Base-by-base conservation (phyloP, 176 grass and related monocot species). In the Alopecurus myosuroides region DNA sequence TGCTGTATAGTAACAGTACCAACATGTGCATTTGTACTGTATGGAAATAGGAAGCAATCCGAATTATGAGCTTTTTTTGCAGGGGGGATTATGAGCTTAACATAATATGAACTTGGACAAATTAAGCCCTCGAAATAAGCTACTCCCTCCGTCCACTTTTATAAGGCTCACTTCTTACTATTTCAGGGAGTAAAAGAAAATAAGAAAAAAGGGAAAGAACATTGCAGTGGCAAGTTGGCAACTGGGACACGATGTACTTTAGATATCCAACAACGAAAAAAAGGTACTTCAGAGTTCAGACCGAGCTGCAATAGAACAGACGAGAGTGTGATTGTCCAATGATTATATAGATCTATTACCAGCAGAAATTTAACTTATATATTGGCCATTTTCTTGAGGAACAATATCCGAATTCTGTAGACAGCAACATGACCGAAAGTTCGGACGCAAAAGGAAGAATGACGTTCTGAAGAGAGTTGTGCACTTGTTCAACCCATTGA, bases 221-320 rank as follows among this genome's bases (percentile, higher is more conserved):
- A 50, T 15, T 31, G 19, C 11, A 23, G 10, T 65, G 55, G 18
- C n/a, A n/a, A n/a, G n/a, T n/a, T n/a, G n/a, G n/a, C 6, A 39
- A 55, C 8, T n/a, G 52, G 19, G 36, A 10, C 52, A 56, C 4
- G n/a, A 55, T n/a, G 17, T 55, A 55, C 20, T 55, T 55, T 0
- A 55, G 20, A n/a, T 55, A 55, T 55, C 52, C n/a, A 55, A 55
- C 20, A 55, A 55, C 22, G n/a, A 55, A 55, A 53, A n/a, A 55
- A 42, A 65, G 35, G 49, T 76, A 77, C 72, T 56, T 76, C 22
- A 63, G 74, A 78, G n/a, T 71, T 63, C n/a, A n/a, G n/a, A n/a
- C n/a, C n/a, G 29, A 70, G 37, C 22, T 42, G 52, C 23, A 62
- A 9, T 14, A 39, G 8, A 77, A 58, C 34, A 49, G 18, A 49